A percentile compares a stretch with the other conserved stretches of the same genome.
phyloP scores from a whole-genome alignment of 495 filamentous ascomycete genomes.

The Podospora bellae-mahoneyi region DNA sequence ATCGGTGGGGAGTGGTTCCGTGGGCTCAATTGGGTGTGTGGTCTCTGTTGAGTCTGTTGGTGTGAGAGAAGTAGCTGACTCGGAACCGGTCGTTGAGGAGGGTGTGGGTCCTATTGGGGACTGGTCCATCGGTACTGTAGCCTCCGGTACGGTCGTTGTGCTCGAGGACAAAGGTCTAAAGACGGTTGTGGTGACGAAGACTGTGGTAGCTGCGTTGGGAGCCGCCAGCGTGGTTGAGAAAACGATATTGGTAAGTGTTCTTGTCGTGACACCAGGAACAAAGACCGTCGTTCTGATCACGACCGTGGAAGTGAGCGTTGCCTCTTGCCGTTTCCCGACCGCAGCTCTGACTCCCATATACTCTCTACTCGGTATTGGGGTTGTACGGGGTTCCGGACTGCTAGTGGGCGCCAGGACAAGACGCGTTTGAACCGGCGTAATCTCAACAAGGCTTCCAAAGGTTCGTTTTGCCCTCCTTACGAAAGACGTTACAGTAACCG shows the following conservation, averaged over 20 bases:
- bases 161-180: slow-evolving; percentile 16
- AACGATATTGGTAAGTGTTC: slow-evolving; percentile 26
- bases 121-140: neutral
- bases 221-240: slow-evolving; percentile 25
- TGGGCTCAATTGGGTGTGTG: neutral
- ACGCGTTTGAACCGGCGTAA: neutral
- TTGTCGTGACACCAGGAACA: neutral
- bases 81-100: neutral
- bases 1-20: neutral
- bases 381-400: neutral
- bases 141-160: neutral
- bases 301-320: slow-evolving; percentile 5
- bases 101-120: neutral
- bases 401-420: neutral
- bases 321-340: neutral
- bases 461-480: slow-evolving; percentile 4
- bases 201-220: slow-evolving; percentile 27
- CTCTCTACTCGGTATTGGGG: neutral
- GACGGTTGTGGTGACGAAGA: slow-evolving; percentile 25
- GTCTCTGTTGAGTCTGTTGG: too few relatives aligned
- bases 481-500: slow-evolving; percentile 3
- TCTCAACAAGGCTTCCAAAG: neutral
- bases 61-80: too few relatives aligned
- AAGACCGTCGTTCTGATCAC: neutral
- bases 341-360: neutral